Base-by-base conservation (phyloP, 768 basidiomycete species). In the Suillus variegatus region DNA sequence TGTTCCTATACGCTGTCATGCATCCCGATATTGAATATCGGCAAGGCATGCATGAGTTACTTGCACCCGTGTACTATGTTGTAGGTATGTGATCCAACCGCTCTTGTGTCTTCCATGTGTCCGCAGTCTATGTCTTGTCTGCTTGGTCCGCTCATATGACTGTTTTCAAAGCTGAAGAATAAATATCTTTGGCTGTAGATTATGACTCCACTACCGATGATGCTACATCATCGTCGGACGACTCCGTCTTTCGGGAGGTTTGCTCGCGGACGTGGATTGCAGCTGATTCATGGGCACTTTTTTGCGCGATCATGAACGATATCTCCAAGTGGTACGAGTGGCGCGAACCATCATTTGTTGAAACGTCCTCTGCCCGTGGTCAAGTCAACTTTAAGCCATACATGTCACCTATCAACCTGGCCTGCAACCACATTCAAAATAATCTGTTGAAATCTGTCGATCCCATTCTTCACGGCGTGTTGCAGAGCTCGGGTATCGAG, bases 31-130 rank as follows among this genome's bases (percentile, higher is more conserved):
- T 97, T 25, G 95, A 95, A 25, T 99, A 99, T 74, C 87, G 97
- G 38, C 97, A 99, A 82, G 97, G 97, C 62, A 99, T 99, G 97
- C 97, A 99, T 72, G 97, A 99, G 73, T 79, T 99, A 10, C 84
- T 98, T 25, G 97, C 96, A 4, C 91, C 94, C 0, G 76, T 98
- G 36, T 93, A 93, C 70, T 88, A 92, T 71, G 90, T 90, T 57
- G 61, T 74, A 60, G 77, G 77, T 77, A 69, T 66, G 77, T 70
- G 51, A 38, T 57, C 14, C 51, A 22, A 22, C 41, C 25, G 55
- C 41, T 40, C 51, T 57, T 55, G 43, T 25, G 44, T 41, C 61
- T 47, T 62, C 32, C 22, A 51, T 61, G 56, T 52, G 67, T 63
- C 55, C 43, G 25, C 55, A 47, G 57, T 60, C 54, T 62, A 36